Evolutionary conservation across 139 green algal genomes (phyloP), one percentile per base, ranked within the genome.

Genomic region (Chlamydomonas eustigma): DNA sequence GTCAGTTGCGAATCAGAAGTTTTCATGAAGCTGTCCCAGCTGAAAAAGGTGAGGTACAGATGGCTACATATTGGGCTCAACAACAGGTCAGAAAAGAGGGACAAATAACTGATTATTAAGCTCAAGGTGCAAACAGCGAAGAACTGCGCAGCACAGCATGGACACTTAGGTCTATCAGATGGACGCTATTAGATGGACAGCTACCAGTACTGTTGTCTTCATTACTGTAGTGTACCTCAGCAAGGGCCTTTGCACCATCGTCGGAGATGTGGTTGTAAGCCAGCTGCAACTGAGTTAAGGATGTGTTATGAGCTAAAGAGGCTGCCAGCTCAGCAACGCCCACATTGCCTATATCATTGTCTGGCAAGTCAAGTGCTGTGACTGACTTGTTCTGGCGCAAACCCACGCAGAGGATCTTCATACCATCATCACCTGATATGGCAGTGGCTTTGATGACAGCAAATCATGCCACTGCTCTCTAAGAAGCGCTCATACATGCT

Each of bases 281-380:
- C 31, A 90, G 82, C 78, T 87, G 79, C 44, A 90, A 51, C 65
- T 82, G 74, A 28, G 71, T 86, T 39, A 90, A 64, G 32, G 75
- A 80, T 30, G 73, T 36, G 39, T 86, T 86, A 58, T 77, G 34
- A n/a, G 39, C 66, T 36, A 90, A 51, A 31, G 82, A 39, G 38
- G 67, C 66, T 2, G 65, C 75, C 36, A 87, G 36, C 32, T 75
- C 78, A 52, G 71, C 65, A 6, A 67, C 75, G 18, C 88, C 88
- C 1, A 81, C 64, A 51, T 87, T 81, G 0, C 73, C 75, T 32
- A 90, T 83, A 37, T 80, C 77, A 76, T 90, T 90, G 78, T 86
- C 80, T 3, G 80, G 80, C 64, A 90, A 76, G 65, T 90, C 85
- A 35, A 90, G 74, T 31, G 81, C 52, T 0, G 76, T 83, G 2